These are phyloP conservation scores for Pleomassaria siparia DNA, from an alignment of 2,329 filamentous ascomycete species.

Conservation along the genomic window DNA sequence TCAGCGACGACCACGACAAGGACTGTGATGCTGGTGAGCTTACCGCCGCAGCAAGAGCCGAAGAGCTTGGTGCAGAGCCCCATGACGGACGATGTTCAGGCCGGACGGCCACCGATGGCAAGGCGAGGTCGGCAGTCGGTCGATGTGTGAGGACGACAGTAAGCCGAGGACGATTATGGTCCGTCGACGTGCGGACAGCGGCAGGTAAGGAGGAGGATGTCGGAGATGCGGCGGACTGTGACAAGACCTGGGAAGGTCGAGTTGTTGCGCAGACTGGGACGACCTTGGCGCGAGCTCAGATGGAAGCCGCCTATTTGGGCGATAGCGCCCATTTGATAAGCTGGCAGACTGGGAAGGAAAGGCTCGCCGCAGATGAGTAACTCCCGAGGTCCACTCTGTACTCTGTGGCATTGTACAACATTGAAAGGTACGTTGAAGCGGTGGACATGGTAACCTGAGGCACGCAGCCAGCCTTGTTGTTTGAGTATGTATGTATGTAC, in stretches of 20 bases:
- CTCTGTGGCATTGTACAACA: neutral
- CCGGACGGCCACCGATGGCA: constrained; percentile 22
- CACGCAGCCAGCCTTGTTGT: no score
- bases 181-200: constrained; percentile 5
- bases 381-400: neutral
- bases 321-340: neutral
- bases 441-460: no score
- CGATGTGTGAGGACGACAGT: neutral
- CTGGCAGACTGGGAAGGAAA: neutral
- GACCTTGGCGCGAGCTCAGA: neutral
- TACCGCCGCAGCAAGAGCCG: constrained; percentile 43
- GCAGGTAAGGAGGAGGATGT: constrained; percentile 15
- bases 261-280: neutral
- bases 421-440: no score
- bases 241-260: constrained; percentile 8
- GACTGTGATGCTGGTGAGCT: constrained; percentile 11
- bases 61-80: constrained; percentile 42
- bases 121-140: constrained; percentile 3
- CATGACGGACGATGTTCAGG: constrained; percentile 37
- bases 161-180: neutral
- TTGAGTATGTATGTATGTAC: no score
- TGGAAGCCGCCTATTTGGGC: neutral
- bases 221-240: constrained; percentile 11
- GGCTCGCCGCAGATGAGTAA: no score
- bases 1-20: constrained; percentile 21